phyloP scores from a whole-genome alignment of 306 rosid species.

The Carpinus viminea region DNA sequence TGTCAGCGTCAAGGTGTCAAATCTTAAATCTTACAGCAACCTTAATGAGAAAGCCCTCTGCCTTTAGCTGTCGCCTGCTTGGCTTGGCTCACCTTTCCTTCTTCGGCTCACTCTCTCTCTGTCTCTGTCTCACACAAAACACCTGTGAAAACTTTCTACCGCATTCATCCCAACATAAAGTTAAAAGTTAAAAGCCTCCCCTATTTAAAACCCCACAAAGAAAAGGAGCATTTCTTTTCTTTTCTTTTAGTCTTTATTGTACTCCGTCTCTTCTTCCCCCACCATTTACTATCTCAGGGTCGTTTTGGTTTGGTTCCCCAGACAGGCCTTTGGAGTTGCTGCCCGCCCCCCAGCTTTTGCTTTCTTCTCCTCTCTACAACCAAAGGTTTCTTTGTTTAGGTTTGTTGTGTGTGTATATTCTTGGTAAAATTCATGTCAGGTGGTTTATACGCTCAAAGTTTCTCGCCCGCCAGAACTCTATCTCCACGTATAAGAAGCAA shows the following conservation, averaged over 20 bases:
- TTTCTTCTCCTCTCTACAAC: conserved; percentile 12
- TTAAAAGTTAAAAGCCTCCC: neutral
- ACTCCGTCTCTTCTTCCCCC: neutral
- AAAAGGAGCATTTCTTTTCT: neutral
- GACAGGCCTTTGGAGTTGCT: neutral
- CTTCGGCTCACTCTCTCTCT: neutral
- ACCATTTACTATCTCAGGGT: neutral
- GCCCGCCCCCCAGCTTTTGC: neutral
- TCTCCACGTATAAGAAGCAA: conserved; percentile 51
- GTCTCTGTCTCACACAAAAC: neutral
- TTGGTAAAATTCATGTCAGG: conserved; percentile 41
- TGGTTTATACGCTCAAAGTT: conserved; percentile 45
- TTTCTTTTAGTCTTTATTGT: neutral
- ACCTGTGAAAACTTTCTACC: neutral
- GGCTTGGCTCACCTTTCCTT: no score
- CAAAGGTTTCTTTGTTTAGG: conserved; percentile 15
- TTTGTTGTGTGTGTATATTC: conserved; percentile 6
- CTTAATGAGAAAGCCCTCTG: neutral
- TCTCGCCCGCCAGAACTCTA: conserved; percentile 48
- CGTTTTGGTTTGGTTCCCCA: neutral
- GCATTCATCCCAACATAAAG: neutral
- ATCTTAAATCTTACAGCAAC: neutral
- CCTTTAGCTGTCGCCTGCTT: neutral
- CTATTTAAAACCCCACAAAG: neutral
- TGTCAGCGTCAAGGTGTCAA: neutral